Percentiles rank a stretch among this genome's conserved stretches.
Evolutionary conservation across 352 stramenopile species (phyloP).

Genomic region (Phytopythium ostracodes): DNA sequence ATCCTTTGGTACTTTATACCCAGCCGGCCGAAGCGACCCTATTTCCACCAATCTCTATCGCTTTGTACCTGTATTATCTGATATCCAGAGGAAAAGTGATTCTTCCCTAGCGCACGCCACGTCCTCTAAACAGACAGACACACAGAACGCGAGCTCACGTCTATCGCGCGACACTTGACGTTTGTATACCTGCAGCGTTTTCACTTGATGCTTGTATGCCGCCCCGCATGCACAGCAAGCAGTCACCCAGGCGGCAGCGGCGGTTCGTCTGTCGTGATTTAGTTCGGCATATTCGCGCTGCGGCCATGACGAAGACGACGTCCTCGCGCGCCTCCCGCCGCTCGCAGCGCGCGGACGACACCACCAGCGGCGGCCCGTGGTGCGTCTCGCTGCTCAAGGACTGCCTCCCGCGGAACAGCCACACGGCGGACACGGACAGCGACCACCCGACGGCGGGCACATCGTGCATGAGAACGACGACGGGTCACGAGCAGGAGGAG

Average conservation of each 20-base stretch:
- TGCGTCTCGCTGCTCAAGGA: constrained; percentile 2
- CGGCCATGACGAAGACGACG: neutral
- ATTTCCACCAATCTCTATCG: neutral
- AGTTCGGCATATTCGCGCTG: neutral
- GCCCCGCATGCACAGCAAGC: too few relatives aligned
- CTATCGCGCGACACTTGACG: neutral
- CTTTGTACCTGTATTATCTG: neutral
- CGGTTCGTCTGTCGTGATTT: neutral
- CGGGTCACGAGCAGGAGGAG: neutral
- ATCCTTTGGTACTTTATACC: neutral
- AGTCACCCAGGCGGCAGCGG: too few relatives aligned
- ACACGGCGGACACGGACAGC: constrained; percentile 8
- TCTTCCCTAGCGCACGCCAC: neutral
- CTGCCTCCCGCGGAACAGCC: neutral
- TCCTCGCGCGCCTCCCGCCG: neutral
- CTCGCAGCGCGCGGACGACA: neutral
- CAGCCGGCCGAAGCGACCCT: neutral
- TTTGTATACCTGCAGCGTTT: neutral
- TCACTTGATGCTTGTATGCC: too few relatives aligned
- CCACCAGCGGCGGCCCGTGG: neutral
- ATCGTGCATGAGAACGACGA: neutral
- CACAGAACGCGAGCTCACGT: too few relatives aligned
- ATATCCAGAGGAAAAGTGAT: neutral
- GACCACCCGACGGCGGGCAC: constrained; percentile 6
- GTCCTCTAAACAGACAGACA: neutral